Evolutionary conservation across 2,329 filamentous ascomycete species (phyloP).

Genomic region (Stagonosporopsis chrysanthemi): DNA sequence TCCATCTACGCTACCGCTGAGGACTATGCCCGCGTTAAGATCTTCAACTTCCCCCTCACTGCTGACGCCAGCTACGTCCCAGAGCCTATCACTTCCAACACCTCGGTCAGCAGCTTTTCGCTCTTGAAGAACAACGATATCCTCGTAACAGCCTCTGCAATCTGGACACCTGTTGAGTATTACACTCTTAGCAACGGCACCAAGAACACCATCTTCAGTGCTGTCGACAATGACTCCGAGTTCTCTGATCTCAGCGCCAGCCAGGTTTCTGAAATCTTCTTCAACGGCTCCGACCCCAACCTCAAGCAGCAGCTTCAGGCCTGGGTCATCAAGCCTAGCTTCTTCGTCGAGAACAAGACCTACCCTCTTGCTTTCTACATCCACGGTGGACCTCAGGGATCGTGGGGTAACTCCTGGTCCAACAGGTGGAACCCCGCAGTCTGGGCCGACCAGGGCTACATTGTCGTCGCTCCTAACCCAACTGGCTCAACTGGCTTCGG

Average conservation of each 20-base stretch:
- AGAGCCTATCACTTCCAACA: constrained; percentile 54
- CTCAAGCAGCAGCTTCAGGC: constrained; percentile 69
- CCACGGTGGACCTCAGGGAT: constrained; percentile 82
- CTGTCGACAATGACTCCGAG: constrained; percentile 68
- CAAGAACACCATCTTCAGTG: constrained; percentile 61
- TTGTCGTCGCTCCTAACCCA: constrained; percentile 82
- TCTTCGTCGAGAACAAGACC: constrained; percentile 73
- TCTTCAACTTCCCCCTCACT: constrained; percentile 69
- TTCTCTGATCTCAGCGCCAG: constrained; percentile 69
- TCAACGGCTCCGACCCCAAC: constrained; percentile 65
- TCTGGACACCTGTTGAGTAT: constrained; percentile 46
- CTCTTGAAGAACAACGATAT: constrained; percentile 67
- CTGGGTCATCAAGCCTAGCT: constrained; percentile 67
- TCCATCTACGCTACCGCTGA: constrained; percentile 46
- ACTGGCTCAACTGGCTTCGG: constrained; percentile 88
- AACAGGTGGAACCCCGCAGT: constrained; percentile 86
- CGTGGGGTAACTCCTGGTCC: constrained; percentile 78
- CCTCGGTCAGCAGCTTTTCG: constrained; percentile 54
- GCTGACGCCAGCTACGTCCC: constrained; percentile 58
- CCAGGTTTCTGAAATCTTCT: constrained; percentile 76
- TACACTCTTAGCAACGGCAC: constrained; percentile 38
- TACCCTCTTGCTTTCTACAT: constrained; percentile 82
- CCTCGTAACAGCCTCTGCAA: constrained; percentile 39
- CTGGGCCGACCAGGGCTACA: constrained; percentile 86
- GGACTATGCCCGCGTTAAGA: constrained; percentile 46